Evolutionary conservation across 2,329 filamentous ascomycete species (phyloP).

Genomic region (Thielaviopsis musarum): DNA sequence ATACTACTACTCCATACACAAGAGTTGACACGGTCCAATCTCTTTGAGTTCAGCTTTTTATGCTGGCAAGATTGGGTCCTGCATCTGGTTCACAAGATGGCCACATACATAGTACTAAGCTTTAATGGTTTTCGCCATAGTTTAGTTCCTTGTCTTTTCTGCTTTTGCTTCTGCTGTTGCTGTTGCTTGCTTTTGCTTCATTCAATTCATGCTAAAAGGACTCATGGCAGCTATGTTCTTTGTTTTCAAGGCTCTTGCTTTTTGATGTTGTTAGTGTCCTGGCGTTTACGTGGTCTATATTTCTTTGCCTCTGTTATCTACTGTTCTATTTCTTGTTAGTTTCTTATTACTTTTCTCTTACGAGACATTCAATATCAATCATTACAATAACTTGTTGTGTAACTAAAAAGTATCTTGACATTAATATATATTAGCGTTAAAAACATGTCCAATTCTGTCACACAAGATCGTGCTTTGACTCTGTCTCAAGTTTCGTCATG

Average conservation of each 20-base stretch:
- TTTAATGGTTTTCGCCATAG: neutral
- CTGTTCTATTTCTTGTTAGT: neutral
- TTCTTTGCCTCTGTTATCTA: neutral
- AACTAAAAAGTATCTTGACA: no score
- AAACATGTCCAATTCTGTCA: no score
- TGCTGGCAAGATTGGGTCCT: neutral
- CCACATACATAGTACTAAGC: neutral
- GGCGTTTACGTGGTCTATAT: neutral
- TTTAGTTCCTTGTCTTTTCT: neutral
- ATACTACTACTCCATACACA: neutral
- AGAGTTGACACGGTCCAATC: neutral
- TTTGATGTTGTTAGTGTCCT: neutral
- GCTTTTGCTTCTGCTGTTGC: neutral
- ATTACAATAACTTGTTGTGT: neutral
- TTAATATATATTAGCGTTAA: no score
- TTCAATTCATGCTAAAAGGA: neutral
- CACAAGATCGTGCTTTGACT: no score
- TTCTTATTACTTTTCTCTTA: neutral
- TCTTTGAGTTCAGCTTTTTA: neutral
- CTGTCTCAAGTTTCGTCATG: no score
- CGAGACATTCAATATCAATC: neutral
- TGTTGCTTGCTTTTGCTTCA: neutral
- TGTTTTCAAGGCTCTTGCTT: neutral
- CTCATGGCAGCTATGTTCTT: neutral
- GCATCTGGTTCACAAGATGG: neutral